Conservation (phyloP, 352 stramenopile genomes). For the Globisporangium takayamanum region DNA sequence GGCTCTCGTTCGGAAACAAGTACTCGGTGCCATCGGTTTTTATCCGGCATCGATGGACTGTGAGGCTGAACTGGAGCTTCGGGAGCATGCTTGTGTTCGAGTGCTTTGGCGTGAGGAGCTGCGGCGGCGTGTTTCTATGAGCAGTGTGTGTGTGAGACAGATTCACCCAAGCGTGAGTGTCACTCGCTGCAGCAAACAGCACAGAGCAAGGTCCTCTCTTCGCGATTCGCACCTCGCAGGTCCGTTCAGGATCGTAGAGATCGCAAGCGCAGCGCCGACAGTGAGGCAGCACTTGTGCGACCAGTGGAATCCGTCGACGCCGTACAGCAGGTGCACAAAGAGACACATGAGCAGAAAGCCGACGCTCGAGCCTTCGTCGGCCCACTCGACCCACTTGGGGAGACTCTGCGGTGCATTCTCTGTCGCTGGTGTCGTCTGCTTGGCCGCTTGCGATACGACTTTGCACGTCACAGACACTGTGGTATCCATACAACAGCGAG, state of each 20-base stretch:
- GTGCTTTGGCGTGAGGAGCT: conserved; percentile 36
- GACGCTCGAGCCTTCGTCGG: conserved; percentile 72
- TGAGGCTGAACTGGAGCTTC: conserved; percentile 73
- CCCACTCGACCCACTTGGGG: conserved; percentile 67
- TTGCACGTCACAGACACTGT: conserved; percentile 71
- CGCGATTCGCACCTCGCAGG: conserved; percentile 22
- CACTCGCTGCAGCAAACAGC: conserved; percentile 9
- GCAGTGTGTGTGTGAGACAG: not conserved
- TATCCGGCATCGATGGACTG: conserved; percentile 74
- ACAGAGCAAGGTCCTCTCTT: not conserved
- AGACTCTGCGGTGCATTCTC: conserved; percentile 26
- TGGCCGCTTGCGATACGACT: conserved; percentile 40
- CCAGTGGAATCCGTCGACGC: conserved; percentile 82
- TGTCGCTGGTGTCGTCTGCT: conserved; percentile 19
- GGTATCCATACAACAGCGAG: not conserved
- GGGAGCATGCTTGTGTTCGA: conserved; percentile 53
- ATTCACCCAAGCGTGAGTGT: not conserved
- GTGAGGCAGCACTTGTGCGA: conserved; percentile 83
- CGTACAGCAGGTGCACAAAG: conserved; percentile 78
- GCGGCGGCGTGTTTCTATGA: conserved; percentile 18
- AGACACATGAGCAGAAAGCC: conserved; percentile 80
- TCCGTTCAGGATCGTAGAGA: conserved; percentile 76
- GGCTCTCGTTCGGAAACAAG: conserved; percentile 33
- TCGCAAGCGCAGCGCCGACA: conserved; percentile 66
- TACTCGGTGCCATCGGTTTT: conserved; percentile 74